These are phyloP conservation scores for Botryobasidium botryosum DNA, from an alignment of 768 basidiomycete genomes.

Conservation along the genomic window DNA sequence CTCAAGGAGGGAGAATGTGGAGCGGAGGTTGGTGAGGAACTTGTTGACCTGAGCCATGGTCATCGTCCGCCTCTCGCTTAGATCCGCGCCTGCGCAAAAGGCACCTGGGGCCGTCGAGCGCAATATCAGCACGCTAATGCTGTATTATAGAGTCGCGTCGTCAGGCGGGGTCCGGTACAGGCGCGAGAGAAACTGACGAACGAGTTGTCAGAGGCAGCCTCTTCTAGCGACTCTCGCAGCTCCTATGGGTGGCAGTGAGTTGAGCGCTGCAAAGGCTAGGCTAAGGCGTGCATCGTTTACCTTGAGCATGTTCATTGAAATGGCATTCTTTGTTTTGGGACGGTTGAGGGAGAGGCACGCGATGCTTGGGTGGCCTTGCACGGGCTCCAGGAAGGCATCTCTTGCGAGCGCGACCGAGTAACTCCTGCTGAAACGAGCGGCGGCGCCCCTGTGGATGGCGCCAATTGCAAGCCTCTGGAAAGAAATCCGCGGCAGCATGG, in stretches of 20 bases:
- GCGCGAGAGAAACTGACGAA: constrained; percentile 15
- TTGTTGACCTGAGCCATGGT: constrained; percentile 47
- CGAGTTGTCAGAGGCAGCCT: constrained; percentile 50
- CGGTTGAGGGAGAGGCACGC: constrained; percentile 63
- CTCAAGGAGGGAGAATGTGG: constrained; percentile 59
- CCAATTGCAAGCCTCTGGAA: too few species aligned
- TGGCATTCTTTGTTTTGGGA: constrained; percentile 74
- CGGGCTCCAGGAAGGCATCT: constrained; percentile 14
- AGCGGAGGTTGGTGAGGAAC: constrained; percentile 63
- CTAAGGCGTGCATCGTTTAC: too few species aligned
- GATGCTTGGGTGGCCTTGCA: constrained; percentile 34
- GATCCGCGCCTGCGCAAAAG: constrained; percentile 88
- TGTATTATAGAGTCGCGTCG: constrained; percentile 17
- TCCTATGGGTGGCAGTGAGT: constrained; percentile 29
- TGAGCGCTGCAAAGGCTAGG: constrained; percentile 4
- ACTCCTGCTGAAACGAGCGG: too few species aligned
- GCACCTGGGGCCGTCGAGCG: constrained; percentile 57
- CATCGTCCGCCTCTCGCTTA: constrained; percentile 76
- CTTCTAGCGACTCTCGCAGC: constrained; percentile 49
- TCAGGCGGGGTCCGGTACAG: not conserved
- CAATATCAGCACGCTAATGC: constrained; percentile 67
- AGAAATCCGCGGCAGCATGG: too few species aligned
- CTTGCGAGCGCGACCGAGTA: too few species aligned
- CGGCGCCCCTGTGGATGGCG: too few species aligned
- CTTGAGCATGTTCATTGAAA: constrained; percentile 56